A percentile compares a stretch with the other conserved stretches of the same genome.
phyloP scores from a whole-genome alignment of 1,139 yeast species.

The Yamadazyma membranifaciens region DNA sequence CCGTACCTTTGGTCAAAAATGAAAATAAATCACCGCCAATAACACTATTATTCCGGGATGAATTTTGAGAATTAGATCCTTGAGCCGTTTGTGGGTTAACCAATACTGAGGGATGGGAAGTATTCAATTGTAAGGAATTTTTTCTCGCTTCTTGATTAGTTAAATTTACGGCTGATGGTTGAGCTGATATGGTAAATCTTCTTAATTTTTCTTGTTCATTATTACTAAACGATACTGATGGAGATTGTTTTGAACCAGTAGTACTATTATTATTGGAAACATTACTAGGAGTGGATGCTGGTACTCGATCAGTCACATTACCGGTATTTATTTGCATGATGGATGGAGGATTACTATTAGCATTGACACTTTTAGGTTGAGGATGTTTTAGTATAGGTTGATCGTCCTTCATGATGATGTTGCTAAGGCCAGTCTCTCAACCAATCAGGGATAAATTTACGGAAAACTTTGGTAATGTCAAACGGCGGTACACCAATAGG shows the following conservation, averaged over 20 bases:
- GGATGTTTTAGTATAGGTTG: slow-evolving; percentile 15
- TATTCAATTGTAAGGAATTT: slow-evolving; percentile 10
- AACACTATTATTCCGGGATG: slow-evolving; percentile 17
- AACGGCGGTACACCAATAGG: neutral
- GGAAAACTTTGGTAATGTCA: too few species aligned
- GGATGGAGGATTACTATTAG: slow-evolving; percentile 5
- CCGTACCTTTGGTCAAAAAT: slow-evolving; percentile 11
- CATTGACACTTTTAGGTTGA: slow-evolving; percentile 8
- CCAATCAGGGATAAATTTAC: too few species aligned
- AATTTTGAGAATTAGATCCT: slow-evolving; percentile 5
- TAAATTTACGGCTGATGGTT: slow-evolving; percentile 33
- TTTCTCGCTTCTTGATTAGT: slow-evolving; percentile 12
- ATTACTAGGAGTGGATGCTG: neutral
- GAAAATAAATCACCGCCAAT: slow-evolving; percentile 13
- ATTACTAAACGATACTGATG: slow-evolving; percentile 39
- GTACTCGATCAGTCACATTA: neutral
- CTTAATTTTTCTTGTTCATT: slow-evolving; percentile 41
- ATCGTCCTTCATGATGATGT: slow-evolving; percentile 1
- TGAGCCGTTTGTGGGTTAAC: slow-evolving; percentile 5
- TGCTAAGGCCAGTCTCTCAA: too few species aligned
- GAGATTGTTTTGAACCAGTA: slow-evolving; percentile 12
- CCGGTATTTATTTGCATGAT: neutral
- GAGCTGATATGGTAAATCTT: slow-evolving; percentile 47
- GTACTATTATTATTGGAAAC: neutral
- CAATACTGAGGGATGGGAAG: slow-evolving; percentile 3